Conservation (phyloP, 2,329 filamentous ascomycete genomes). For the Drechslerella coelobrocha region DNA sequence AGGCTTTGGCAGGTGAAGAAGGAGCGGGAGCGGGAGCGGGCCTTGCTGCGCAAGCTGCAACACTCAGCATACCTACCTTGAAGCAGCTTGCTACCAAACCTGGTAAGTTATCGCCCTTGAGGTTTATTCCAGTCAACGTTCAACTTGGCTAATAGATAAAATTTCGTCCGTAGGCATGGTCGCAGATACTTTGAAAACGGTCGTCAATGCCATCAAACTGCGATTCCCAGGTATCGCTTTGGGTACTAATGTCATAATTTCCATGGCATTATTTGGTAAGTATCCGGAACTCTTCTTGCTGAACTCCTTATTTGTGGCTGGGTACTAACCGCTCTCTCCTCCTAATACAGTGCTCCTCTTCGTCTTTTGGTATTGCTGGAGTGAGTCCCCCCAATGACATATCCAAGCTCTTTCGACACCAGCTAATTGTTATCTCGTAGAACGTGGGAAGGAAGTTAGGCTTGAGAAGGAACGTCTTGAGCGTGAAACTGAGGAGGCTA, state of each 20-base stretch:
- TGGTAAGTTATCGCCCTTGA: slow-evolving; percentile 68
- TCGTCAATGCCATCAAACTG: slow-evolving; percentile 83
- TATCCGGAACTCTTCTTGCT: slow-evolving; percentile 53
- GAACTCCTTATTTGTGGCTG: background rate
- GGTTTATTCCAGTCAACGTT: background rate
- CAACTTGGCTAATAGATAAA: background rate
- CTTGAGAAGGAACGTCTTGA: slow-evolving; percentile 67
- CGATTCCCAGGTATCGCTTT: slow-evolving; percentile 84
- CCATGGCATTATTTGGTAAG: slow-evolving; percentile 83
- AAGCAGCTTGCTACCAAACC: slow-evolving; percentile 84
- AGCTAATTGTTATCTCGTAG: slow-evolving; percentile 3
- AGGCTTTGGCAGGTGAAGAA: slow-evolving; percentile 53
- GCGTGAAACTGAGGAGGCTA: slow-evolving; percentile 32
- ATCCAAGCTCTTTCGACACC: background rate
- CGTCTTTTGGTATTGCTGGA: slow-evolving; percentile 97
- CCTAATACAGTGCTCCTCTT: slow-evolving; percentile 81
- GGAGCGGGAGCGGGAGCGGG: slow-evolving; percentile 64
- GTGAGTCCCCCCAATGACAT: slow-evolving; percentile 18
- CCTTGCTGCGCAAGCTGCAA: slow-evolving; percentile 43
- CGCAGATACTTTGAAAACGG: slow-evolving; percentile 83
- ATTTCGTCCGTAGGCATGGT: slow-evolving; percentile 25
- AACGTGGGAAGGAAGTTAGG: slow-evolving; percentile 84
- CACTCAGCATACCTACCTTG: slow-evolving; percentile 67
- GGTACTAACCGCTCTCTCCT: no score
- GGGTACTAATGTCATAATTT: slow-evolving; percentile 90